Percentiles rank a stretch among this genome's conserved stretches.
These are phyloP conservation scores for Leccinum subrobustum DNA, from an alignment of 1,284 basidiomycete genomes.

Conservation along the genomic window DNA sequence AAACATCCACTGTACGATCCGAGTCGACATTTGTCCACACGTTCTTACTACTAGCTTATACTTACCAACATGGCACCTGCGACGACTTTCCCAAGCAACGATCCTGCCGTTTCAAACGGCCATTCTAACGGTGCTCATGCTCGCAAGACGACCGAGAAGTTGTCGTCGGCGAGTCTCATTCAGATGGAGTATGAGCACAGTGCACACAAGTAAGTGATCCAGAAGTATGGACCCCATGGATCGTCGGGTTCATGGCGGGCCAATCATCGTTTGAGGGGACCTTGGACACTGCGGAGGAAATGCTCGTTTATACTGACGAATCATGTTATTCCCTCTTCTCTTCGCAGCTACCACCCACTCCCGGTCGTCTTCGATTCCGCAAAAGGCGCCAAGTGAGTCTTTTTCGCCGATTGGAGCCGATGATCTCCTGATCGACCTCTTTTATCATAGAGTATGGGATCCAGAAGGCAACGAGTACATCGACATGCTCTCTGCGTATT, in stretches of 20 bases:
- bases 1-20: slow-evolving; percentile 5
- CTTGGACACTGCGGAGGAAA: neutral
- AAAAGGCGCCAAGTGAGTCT: slow-evolving; percentile 79
- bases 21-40: neutral
- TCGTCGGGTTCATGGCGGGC: neutral
- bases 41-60: neutral
- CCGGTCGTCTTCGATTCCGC: slow-evolving; percentile 94
- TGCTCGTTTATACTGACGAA: slow-evolving; percentile 21
- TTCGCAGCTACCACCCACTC: slow-evolving; percentile 86
- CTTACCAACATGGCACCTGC: slow-evolving; percentile 25
- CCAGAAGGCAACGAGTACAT: slow-evolving; percentile 93
- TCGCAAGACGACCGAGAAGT: slow-evolving; percentile 21
- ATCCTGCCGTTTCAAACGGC: slow-evolving; percentile 7
- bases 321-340: slow-evolving; percentile 22
- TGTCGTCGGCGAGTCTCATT: slow-evolving; percentile 71
- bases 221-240: neutral
- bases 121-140: slow-evolving; percentile 7
- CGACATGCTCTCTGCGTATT: slow-evolving; percentile 97
- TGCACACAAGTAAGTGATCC: slow-evolving; percentile 78
- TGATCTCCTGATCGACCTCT: slow-evolving; percentile 1
- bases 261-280: slow-evolving; percentile 14
- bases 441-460: slow-evolving; percentile 80
- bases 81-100: slow-evolving; percentile 8
- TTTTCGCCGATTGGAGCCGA: slow-evolving; percentile 35
- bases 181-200: slow-evolving; percentile 80